Evolutionary conservation across 2,329 filamentous ascomycete species (phyloP).

Genomic region (Didymella keratinophila): DNA sequence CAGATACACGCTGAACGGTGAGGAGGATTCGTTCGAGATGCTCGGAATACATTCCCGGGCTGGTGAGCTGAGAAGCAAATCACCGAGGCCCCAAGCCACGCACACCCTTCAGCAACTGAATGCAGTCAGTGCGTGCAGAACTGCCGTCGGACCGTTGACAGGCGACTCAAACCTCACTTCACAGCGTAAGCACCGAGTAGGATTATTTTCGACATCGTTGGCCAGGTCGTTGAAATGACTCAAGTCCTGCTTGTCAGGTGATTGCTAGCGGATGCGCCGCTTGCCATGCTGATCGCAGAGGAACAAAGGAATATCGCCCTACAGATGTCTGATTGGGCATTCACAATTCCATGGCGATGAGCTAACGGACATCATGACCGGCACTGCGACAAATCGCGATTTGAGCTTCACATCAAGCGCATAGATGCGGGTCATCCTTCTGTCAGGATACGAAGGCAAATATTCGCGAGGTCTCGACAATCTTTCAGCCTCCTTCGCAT

Average conservation of each 20-base stretch:
- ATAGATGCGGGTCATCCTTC: not conserved
- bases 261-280: constrained; percentile 1
- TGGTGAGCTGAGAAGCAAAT: constrained; percentile 1
- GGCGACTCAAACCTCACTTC: constrained; percentile 1
- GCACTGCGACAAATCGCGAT: not conserved
- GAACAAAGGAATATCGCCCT: constrained; percentile 4
- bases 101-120: constrained; percentile 1
- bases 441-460: not conserved
- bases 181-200: constrained; percentile 7
- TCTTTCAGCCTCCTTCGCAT: not conserved
- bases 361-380: not conserved
- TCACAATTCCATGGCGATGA: not conserved
- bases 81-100: not conserved
- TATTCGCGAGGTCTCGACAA: not conserved
- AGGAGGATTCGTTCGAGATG: not conserved
- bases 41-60: not conserved
- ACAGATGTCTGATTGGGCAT: not conserved
- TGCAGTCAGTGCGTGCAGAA: constrained; percentile 2
- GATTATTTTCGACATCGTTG: not conserved
- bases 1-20: not conserved
- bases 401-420: not conserved
- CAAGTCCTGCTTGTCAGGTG: not conserved
- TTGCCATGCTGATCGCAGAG: not conserved
- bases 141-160: constrained; percentile 3
- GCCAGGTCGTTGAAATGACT: not conserved